Percentiles rank a stretch among this genome's conserved stretches.
phyloP scores from a whole-genome alignment of 495 filamentous ascomycete genomes.

The Hypomontagnella monticulosa region DNA sequence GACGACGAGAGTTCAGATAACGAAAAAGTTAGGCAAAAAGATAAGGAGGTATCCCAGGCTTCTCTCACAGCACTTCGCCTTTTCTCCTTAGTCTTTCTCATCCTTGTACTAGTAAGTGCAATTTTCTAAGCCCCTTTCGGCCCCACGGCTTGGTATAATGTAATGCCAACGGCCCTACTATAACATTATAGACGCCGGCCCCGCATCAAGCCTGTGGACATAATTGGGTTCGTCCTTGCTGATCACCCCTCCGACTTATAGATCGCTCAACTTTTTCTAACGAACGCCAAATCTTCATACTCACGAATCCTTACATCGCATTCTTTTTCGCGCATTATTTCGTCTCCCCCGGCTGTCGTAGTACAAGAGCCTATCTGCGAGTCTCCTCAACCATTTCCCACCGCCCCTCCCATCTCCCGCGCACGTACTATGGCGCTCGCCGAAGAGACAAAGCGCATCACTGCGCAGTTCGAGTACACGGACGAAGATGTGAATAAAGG shows the following conservation, averaged over 20 bases:
- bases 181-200: slow-evolving; percentile 11
- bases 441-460: slow-evolving; percentile 79
- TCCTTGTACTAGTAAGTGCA: slow-evolving; percentile 59
- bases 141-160: slow-evolving; percentile 23
- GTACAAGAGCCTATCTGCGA: slow-evolving; percentile 55
- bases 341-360: slow-evolving; percentile 54
- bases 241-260: slow-evolving; percentile 42
- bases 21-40: slow-evolving; percentile 28
- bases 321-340: slow-evolving; percentile 47
- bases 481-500: slow-evolving; percentile 79
- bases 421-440: slow-evolving; percentile 66
- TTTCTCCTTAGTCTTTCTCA: slow-evolving; percentile 54
- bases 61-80: slow-evolving; percentile 47
- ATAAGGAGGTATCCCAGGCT: slow-evolving; percentile 21
- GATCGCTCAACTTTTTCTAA: slow-evolving; percentile 45
- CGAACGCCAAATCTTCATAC: slow-evolving; percentile 48
- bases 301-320: slow-evolving; percentile 48
- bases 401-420: slow-evolving; percentile 55
- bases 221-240: slow-evolving; percentile 35
- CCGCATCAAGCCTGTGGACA: slow-evolving; percentile 39
- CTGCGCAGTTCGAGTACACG: slow-evolving; percentile 85
- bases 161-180: slow-evolving; percentile 25
- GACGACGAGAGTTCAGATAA: background rate
- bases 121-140: background rate
- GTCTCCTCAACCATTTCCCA: slow-evolving; percentile 58